Base-by-base conservation (phyloP, 371 early-diverging fungal genomes). In the Mucor mucedo region DNA sequence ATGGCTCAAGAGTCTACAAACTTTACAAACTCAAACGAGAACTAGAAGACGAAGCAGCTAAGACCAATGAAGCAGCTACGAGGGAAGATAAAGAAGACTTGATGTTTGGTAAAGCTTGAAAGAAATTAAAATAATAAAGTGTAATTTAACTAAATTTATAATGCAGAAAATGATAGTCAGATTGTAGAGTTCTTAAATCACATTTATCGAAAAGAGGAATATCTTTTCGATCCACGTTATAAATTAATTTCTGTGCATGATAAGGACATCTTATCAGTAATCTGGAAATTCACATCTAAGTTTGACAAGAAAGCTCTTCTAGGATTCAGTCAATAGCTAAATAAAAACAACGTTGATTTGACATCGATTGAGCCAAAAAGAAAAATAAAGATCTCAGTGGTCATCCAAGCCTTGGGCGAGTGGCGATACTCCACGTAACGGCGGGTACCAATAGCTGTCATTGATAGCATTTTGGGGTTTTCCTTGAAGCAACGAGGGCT, bases 311-410 rank as follows among this genome's bases (percentile, higher is more conserved):
- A 49, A 32, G 52, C 28, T 48, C 29, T 53, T 58, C 50, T 64
- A 53, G 64, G 52, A n/a, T 58, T 58, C 40, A 64, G 10, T 33
- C 27, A 58, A 58, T 64, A 53, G 58, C 50, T 64, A 58, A 64
- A 58, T 35, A 49, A 49, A 50, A 10, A 42, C 13, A 42, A 42
- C n/a, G 44, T 42, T 42, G 44, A 42, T 42, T 42, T 42, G n/a
- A 38, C 45, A 45, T 40, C 48, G 21, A 29, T 38, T 28, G 55
- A 59, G 44, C 41, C 55, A 16, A 59, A 65, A 48, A 52, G 59
- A 45, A 45, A 58, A 58, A 44, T 58, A n/a, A n/a, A n/a, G n/a
- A n/a, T n/a, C n/a, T n/a, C n/a, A n/a, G n/a, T n/a, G n/a, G n/a
- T n/a, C n/a, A n/a, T n/a, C n/a, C n/a, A n/a, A n/a, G n/a, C n/a